Base-by-base conservation (phyloP, 139 green algal species). In the Nannochloris sp. region DNA sequence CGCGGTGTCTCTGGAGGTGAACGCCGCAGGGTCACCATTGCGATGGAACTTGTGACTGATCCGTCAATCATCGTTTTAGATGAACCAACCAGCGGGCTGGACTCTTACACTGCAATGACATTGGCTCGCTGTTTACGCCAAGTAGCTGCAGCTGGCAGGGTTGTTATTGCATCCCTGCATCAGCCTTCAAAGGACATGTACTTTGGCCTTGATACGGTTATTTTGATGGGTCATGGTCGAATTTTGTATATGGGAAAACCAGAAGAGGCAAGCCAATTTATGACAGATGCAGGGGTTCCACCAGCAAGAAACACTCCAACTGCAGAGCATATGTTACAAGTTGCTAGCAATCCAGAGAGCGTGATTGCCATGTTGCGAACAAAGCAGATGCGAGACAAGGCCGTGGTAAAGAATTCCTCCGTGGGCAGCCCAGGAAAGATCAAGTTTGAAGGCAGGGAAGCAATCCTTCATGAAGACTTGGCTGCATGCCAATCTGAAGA, bases 11-110 rank as follows among this genome's bases (percentile, higher is more conserved):
- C 63, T 73, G 48, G 68, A 62, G 31, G 66, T 40, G 44, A 76
- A 72, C 51, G 77, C 27, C 57, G 81, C 66, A 36, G 85, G 74
- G 80, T 91, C 3, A 78, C 78, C 3, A 88, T 89, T 34, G 85
- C 71, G 40, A 89, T 89, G 78, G 86, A 92, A 75, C 75, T 93
- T 44, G 72, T 90, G 7, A 87, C 72, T 1, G 68, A 85, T 19
- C 80, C 83, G 0, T 44, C 61, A 36, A 67, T 84, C 27, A 48
- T 82, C 3, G 44, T 83, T 40, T 51, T 81, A 43, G 67, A 72
- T 14, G 86, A 93, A 74, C 85, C 85, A 15, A 85, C 79, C 48
- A 79, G 58, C n/a, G 86, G 86, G 9, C 75, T 93, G 44, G 86
- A 93, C 66, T 78, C 67, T 24, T 88, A 73, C 74, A 87, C 81